Percentiles rank a stretch among this genome's conserved stretches.
phyloP scores from a whole-genome alignment of 2,329 filamentous ascomycete genomes.

The Aspergillus caelatus region DNA sequence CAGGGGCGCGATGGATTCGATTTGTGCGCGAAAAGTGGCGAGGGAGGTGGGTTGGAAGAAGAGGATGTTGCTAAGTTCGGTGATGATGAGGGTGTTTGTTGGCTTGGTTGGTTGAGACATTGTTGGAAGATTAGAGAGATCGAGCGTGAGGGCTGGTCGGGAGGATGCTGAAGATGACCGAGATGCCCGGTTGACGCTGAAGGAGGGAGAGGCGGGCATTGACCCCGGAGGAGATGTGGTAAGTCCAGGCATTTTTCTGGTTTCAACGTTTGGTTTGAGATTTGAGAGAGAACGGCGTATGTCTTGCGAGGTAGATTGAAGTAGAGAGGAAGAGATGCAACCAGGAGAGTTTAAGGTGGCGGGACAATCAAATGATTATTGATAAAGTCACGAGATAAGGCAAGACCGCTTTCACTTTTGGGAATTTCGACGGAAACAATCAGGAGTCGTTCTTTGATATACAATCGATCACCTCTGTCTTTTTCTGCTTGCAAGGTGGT shows the following conservation, averaged over 20 bases:
- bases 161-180: constrained; percentile 26
- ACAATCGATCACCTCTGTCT: not conserved
- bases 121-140: constrained; percentile 49
- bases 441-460: not conserved
- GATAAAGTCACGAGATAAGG: constrained; percentile 1
- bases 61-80: constrained; percentile 48
- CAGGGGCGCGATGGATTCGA: constrained; percentile 45
- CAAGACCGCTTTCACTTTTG: not conserved
- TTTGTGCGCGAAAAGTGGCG: constrained; percentile 45
- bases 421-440: not conserved
- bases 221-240: constrained; percentile 22
- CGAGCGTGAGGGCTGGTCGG: constrained; percentile 47
- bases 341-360: not conserved
- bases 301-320: not conserved
- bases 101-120: constrained; percentile 50
- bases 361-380: not conserved
- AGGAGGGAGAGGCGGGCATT: constrained; percentile 30
- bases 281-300: not conserved
- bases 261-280: constrained; percentile 3
- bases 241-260: constrained; percentile 25
- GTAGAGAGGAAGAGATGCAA: not conserved
- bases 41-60: constrained; percentile 52
- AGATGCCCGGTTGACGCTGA: constrained; percentile 24
- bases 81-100: constrained; percentile 56
- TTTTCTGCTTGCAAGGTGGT: not conserved